Conservation (phyloP, 1,139 yeast genomes). For the Spencermartinsiella ligniputridi region DNA sequence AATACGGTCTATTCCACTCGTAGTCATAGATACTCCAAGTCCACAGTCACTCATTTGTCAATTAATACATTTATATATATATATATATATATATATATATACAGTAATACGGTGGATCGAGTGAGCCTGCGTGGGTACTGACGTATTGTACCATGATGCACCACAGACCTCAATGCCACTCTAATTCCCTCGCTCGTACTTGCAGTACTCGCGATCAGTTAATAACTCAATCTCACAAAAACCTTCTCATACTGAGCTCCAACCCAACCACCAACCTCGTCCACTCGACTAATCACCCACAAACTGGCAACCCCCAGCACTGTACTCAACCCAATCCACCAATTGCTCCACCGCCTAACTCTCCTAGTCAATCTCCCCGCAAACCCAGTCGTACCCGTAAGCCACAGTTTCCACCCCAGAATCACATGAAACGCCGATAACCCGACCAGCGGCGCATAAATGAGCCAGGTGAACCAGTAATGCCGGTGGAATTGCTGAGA, state of each 20-base stretch:
- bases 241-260: slow-evolving; percentile 20
- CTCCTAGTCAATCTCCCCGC: slow-evolving; percentile 14
- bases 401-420: slow-evolving; percentile 40
- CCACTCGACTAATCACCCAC: slow-evolving; percentile 16
- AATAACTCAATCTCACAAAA: slow-evolving; percentile 1
- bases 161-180: too few relatives aligned
- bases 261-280: slow-evolving; percentile 22
- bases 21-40: too few relatives aligned
- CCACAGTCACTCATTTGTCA: too few relatives aligned
- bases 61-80: too few relatives aligned
- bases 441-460: slow-evolving; percentile 29
- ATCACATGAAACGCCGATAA: slow-evolving; percentile 40
- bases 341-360: slow-evolving; percentile 10
- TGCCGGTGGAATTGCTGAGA: slow-evolving; percentile 38
- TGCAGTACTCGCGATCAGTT: too few relatives aligned
- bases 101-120: too few relatives aligned
- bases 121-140: too few relatives aligned
- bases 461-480: slow-evolving; percentile 24
- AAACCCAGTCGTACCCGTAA: slow-evolving; percentile 13
- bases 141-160: too few relatives aligned
- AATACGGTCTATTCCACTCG: too few relatives aligned
- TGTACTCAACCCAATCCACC: slow-evolving; percentile 9
- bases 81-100: too few relatives aligned
- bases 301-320: slow-evolving; percentile 17
- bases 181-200: too few relatives aligned